Evolutionary conservation across 2,329 filamentous ascomycete genomes (phyloP), one percentile per base, ranked within the genome.

Genomic region (Leptodontidium sp.): DNA sequence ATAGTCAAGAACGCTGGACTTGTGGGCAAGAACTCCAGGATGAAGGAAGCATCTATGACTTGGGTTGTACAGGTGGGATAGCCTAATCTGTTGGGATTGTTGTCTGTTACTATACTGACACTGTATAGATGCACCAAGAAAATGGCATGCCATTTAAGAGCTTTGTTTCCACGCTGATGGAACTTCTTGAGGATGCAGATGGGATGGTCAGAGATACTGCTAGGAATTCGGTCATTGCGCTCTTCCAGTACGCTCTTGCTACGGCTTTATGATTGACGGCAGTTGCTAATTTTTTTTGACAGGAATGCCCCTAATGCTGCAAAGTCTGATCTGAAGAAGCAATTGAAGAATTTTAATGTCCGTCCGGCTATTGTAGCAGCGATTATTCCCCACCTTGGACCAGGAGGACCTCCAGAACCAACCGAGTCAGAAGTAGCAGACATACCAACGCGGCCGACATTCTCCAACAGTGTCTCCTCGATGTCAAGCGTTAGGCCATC

Each of bases 161-260:
- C 76, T 97, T 97, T 78, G 94, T 97, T 1, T 91, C 93, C 2
- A 86, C 87, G 12, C 85, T 98, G 50, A 95, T 98, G 82, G 91
- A 93, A 65, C 87, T 96, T 73, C 86, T 98, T 52, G 95, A 98
- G 81, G 94, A 98, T 79, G 92, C 94, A 11, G 95, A 97, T 79
- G 91, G 92, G 61, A 90, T 89, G 80, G 94, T 98, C 72, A 89
- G 95, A 78, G 94, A 97, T 76, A 87, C 88, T 47, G 93, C 94
- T 70, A 97, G 96, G 82, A 84, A 84, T 66, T 91, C 93, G 1
- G 90, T 98, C 61, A 92, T 98, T 69, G 92, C 96, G 72, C 86
- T 98, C 40, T 98, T 98, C 81, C 88, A 86, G 91, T 93, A 82
- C 69, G 84, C 75, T 40, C 26, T 61, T 61, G 8, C 15, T 35